Percentiles rank a stretch among this genome's conserved stretches.
Conservation (phyloP, 1,284 basidiomycete genomes). For the Puccinia coronata region DNA sequence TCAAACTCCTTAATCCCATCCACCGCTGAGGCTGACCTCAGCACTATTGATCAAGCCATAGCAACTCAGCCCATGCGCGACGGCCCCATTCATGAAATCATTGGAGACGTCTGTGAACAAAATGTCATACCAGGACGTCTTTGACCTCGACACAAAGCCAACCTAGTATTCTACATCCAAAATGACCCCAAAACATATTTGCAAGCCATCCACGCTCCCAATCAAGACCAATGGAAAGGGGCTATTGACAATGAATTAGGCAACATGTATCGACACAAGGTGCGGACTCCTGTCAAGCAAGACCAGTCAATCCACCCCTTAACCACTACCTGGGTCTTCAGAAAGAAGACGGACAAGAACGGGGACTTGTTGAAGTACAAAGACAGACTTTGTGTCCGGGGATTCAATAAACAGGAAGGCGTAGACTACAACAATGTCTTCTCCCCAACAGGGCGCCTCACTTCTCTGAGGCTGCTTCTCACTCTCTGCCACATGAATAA, state of each 20-base stretch:
- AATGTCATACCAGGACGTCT: background rate
- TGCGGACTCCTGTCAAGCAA: background rate
- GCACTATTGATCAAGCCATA: too few relatives aligned
- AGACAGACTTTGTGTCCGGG: background rate
- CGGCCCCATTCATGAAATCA: background rate
- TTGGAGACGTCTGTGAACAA: background rate
- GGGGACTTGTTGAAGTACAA: too few relatives aligned
- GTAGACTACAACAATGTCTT: constrained; percentile 8
- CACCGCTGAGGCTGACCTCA: too few relatives aligned
- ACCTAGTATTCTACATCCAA: background rate
- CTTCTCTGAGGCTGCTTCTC: background rate
- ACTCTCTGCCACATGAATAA: background rate
- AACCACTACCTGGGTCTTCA: background rate
- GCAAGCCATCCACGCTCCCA: background rate
- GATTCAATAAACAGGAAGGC: constrained; percentile 19
- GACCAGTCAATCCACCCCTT: background rate
- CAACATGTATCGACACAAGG: background rate
- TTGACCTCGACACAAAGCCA: background rate
- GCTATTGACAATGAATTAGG: background rate
- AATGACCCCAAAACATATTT: too few relatives aligned
- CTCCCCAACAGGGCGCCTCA: constrained; percentile 9
- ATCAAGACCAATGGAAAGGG: background rate
- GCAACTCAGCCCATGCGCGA: too few relatives aligned
- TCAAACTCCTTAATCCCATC: too few relatives aligned
- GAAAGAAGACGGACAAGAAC: background rate